Base-by-base conservation (phyloP, 352 stramenopile species). In the Globisporangium polare region DNA sequence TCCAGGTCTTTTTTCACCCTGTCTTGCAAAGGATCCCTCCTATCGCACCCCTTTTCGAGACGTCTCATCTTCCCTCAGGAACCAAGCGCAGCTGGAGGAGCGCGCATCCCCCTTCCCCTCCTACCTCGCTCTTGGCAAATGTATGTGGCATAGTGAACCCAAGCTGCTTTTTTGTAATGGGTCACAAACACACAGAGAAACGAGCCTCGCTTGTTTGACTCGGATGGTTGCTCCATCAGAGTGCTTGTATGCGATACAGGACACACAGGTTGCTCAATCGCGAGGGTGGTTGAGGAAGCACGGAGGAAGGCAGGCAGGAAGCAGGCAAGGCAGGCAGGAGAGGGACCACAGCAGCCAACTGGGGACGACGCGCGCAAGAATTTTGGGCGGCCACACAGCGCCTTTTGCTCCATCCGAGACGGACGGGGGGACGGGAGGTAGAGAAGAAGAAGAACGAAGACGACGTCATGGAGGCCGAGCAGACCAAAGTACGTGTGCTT, bases 401-500 rank as follows among this genome's bases (percentile, higher is more conserved):
- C 37, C 51, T 60, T 66, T 66, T 66, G 60, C 60, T 66, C 53
- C 52, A 59, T 60, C 50, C 39, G 52, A 53, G 29, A 33, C 29
- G 53, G 43, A 65, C 39, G 27, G 46, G 27, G 46, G 51, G 58
- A 37, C 46, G 43, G 52, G 41, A 65, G 29, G 29, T 18, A 60
- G 22, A 55, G 29, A 53, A 55, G 49, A 45, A 60, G 15, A 37
- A 60, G 31, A 27, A 47, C 8, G 22, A 43, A 35, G 53, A 60
- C 41, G 53, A 41, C 27, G 20, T n/a, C 52, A 66, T 66, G 60
- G 60, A 66, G 60, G 60, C 60, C 29, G 60, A 66, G 29, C 60
- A 66, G 51, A 66, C 60, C 52, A 66, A 60, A 53, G 60, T 66
- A 24, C 52, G 52, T 43, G 29, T 33, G 29, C 29, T 33, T 33